Evolutionary conservation across 768 basidiomycete genomes (phyloP).

Genomic region (Trametes gibbosa): DNA sequence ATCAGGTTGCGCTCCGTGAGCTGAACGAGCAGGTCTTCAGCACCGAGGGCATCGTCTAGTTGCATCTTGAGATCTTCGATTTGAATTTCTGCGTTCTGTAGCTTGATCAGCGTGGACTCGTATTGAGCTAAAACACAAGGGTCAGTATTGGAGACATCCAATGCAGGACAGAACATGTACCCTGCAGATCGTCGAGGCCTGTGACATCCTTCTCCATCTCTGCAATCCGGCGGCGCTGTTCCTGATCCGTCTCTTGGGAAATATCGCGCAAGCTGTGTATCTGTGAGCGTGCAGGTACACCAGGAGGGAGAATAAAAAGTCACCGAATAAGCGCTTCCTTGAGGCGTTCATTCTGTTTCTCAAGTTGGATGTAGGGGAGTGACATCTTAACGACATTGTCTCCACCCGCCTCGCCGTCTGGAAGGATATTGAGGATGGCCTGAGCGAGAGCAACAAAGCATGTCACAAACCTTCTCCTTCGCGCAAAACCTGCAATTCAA

Average conservation of each 20-base stretch:
- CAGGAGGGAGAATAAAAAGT: slow-evolving; percentile 19
- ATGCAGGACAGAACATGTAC: slow-evolving; percentile 34
- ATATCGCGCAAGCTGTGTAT: slow-evolving; percentile 78
- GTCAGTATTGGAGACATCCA: background rate
- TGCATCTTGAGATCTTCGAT: slow-evolving; percentile 93
- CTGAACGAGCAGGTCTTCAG: slow-evolving; percentile 94
- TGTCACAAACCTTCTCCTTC: slow-evolving; percentile 41
- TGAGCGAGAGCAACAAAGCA: background rate
- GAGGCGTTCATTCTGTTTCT: slow-evolving; percentile 93
- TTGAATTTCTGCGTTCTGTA: slow-evolving; percentile 86
- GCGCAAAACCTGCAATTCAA: slow-evolving; percentile 79
- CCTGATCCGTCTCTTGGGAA: slow-evolving; percentile 82
- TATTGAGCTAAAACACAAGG: slow-evolving; percentile 56
- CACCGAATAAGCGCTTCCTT: slow-evolving; percentile 92
- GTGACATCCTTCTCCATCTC: slow-evolving; percentile 91
- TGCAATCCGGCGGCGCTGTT: slow-evolving; percentile 71
- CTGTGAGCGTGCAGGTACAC: background rate
- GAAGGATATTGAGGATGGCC: background rate
- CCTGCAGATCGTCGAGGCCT: slow-evolving; percentile 74
- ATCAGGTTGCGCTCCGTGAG: slow-evolving; percentile 92
- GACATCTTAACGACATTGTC: slow-evolving; percentile 50
- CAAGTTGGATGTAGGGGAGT: slow-evolving; percentile 77
- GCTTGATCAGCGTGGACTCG: slow-evolving; percentile 73
- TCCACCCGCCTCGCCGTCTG: slow-evolving; percentile 28
- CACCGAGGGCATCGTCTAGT: slow-evolving; percentile 91